A percentile compares a stretch with the other conserved stretches of the same genome.
Conservation (phyloP, 2,329 filamentous ascomycete genomes). For the Cytospora paraplurivora region DNA sequence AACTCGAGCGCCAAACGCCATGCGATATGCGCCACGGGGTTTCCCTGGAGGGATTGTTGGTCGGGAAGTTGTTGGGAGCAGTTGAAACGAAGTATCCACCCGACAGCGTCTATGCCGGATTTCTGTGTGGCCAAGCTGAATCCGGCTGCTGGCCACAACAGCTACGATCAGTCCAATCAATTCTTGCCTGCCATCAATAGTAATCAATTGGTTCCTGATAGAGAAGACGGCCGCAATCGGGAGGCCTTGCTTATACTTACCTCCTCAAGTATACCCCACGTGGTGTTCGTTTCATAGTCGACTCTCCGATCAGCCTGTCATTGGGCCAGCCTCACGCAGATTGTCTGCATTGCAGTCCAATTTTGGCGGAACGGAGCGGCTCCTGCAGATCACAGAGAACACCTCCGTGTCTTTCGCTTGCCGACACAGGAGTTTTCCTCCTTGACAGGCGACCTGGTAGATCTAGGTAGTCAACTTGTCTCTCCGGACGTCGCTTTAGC, state of each 20-base stretch:
- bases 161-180: neutral
- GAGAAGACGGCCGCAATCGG: neutral
- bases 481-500: neutral
- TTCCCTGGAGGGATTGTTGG: neutral
- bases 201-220: neutral
- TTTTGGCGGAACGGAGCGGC: slow-evolving; percentile 11
- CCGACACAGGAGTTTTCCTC: slow-evolving; percentile 4
- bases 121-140: slow-evolving; percentile 8
- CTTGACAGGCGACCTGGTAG: no score
- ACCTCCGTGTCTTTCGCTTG: neutral
- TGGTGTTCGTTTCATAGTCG: slow-evolving; percentile 21
- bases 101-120: slow-evolving; percentile 19
- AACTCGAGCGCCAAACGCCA: slow-evolving; percentile 4
- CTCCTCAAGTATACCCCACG: slow-evolving; percentile 8
- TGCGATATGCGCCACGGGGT: neutral
- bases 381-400: slow-evolving; percentile 7
- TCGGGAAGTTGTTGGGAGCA: neutral
- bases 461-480: neutral
- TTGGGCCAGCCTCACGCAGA: slow-evolving; percentile 1
- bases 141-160: neutral
- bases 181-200: neutral
- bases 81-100: slow-evolving; percentile 19
- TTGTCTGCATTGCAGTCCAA: neutral
- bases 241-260: slow-evolving; percentile 9
- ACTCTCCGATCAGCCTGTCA: slow-evolving; percentile 2